These are phyloP conservation scores for Pochonia chlamydosporia DNA, from an alignment of 2,329 filamentous ascomycete genomes.

Conservation along the genomic window DNA sequence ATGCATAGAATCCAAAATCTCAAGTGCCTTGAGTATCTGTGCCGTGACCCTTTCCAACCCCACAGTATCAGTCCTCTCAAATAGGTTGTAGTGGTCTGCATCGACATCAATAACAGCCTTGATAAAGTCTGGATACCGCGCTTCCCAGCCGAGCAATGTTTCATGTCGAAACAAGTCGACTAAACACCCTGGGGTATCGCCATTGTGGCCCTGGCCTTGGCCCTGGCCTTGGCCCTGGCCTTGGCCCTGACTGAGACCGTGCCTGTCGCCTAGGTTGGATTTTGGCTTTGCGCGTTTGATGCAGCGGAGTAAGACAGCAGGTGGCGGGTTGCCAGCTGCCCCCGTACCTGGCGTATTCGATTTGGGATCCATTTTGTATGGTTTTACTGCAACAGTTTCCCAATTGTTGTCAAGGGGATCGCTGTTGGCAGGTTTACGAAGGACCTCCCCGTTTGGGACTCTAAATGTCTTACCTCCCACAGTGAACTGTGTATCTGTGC, in stretches of 20 bases:
- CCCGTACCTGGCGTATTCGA: conserved; percentile 4
- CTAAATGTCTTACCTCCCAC: conserved; percentile 13
- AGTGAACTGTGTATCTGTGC: conserved; percentile 10
- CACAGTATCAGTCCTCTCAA: conserved; percentile 12
- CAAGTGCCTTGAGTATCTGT: conserved; percentile 9
- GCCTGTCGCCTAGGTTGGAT: too few species aligned
- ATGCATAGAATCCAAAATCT: conserved; percentile 7
- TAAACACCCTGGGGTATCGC: conserved; percentile 9
- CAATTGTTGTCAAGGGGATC: conserved; percentile 7
- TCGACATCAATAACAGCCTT: conserved; percentile 21
- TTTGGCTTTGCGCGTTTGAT: conserved; percentile 6
- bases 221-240: too few species aligned
- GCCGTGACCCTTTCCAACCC: conserved; percentile 11
- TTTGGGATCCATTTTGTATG: neutral
- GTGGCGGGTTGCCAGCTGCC: conserved; percentile 14
- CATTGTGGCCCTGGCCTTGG: conserved; percentile 3
- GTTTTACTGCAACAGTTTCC: conserved; percentile 4
- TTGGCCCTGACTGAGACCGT: too few species aligned
- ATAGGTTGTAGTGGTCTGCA: conserved; percentile 21
- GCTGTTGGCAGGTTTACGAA: conserved; percentile 15
- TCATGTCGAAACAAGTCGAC: conserved; percentile 21
- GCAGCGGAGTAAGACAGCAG: conserved; percentile 18
- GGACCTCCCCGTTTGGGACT: conserved; percentile 12
- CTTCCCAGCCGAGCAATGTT: conserved; percentile 22
- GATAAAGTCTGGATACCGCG: conserved; percentile 20